Evolutionary conservation across 768 basidiomycete genomes (phyloP).

Genomic region (Suillus lakei): DNA sequence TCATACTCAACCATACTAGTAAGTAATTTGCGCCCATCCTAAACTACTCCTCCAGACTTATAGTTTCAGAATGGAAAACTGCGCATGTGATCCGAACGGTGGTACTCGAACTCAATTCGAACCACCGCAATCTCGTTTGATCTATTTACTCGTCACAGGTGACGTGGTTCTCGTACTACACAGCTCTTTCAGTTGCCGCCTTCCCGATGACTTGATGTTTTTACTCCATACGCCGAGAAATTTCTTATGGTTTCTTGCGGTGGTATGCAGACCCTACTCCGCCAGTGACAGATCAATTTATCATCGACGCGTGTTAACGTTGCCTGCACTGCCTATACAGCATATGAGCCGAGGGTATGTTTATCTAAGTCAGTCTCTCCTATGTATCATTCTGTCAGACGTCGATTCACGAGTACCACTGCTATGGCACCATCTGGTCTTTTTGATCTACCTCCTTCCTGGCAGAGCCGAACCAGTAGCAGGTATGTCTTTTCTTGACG

Average conservation of each 20-base stretch:
- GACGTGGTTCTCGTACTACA: neutral
- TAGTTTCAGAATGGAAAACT: neutral
- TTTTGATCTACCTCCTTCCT: neutral
- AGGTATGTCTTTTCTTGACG: neutral
- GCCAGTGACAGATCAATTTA: neutral
- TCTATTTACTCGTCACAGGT: neutral
- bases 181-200: neutral
- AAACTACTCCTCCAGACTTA: neutral
- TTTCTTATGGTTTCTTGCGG: neutral
- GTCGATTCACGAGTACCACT: neutral
- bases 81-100: neutral
- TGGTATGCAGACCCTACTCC: neutral
- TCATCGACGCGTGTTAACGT: neutral
- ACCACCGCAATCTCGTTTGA: neutral
- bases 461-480: neutral
- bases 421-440: neutral
- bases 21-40: neutral
- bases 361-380: neutral
- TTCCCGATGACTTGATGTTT: neutral
- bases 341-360: neutral
- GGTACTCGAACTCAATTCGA: neutral
- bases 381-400: neutral
- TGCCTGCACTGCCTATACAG: neutral
- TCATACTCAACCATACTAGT: neutral
- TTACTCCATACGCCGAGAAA: neutral